Evolutionary conservation across 495 filamentous ascomycete genomes (phyloP), one percentile per base, ranked within the genome.

Genomic region (Aspergillus cavernicola): DNA sequence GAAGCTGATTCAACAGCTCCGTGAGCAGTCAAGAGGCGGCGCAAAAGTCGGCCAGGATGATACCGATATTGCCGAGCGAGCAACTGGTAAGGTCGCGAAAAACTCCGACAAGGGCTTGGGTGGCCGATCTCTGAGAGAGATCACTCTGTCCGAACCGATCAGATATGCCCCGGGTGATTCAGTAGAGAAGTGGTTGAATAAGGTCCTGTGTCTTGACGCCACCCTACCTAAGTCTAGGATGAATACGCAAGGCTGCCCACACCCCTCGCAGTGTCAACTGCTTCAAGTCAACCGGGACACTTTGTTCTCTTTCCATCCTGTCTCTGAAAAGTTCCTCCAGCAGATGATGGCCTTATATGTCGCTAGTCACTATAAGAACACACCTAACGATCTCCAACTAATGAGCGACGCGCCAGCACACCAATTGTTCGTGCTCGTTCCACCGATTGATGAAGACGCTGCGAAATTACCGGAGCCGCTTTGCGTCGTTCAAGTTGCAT

Each of bases 361-460:
- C n/a, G 91, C 95, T 15, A 92, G 88, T 64, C 92, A 97, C 65
- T 97, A 99, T 75, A 97, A 97, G 70, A 99, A 99, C 69, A 90
- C 91, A 1, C 95, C 95, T 4, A 96, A 99, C 61, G 95, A 99
- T 63, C 79, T 99, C 23, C 95, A 97, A 66, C 83, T 99, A 29
- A 93, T 99, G 88, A 92, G 87, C 58, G 95, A 99, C 72, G 93
- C 95, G 6, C 95, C 95, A 10, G 92, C 93, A 0, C 95, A 99
- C 64, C 91, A 97, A 68, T 84, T 99, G 15, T 97, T 90, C 62
- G 95, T 97, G 24, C 84, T 99, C 31, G 89, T 95, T 4, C 88
- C 92, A 6, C 92, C 93, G 0, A 84, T 95, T 19, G 77, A 86
- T 29, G 89, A 92, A 59, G 81, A 86, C 29, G 83, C 77, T 23